Conservation (phyloP, 768 basidiomycete species). For the Hericium erinaceus region DNA sequence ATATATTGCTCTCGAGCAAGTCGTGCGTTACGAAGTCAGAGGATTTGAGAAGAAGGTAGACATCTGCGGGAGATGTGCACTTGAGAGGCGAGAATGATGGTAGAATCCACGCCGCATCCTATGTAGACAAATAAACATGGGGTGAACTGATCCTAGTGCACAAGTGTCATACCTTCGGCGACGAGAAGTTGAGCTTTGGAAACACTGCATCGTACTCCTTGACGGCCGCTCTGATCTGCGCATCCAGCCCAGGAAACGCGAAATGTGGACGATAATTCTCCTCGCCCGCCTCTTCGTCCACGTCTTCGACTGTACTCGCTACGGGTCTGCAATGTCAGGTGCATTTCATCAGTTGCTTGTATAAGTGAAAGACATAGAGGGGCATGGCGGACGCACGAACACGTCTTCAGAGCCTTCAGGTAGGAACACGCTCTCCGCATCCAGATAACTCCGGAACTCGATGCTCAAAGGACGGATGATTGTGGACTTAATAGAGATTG, state of each 20-base stretch:
- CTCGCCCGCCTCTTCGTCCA: constrained; percentile 36
- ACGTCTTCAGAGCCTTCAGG: constrained; percentile 74
- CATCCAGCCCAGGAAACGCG: constrained; percentile 78
- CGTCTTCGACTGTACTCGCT: constrained; percentile 43
- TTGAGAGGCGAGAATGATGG: constrained; percentile 77
- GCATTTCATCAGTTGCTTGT: too few relatives aligned
- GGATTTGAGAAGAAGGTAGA: constrained; percentile 87
- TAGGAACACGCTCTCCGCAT: constrained; percentile 77
- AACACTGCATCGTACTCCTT: constrained; percentile 74
- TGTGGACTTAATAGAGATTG: constrained; percentile 60
- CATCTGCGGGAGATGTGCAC: constrained; percentile 82
- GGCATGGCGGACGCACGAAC: constrained; percentile 33
- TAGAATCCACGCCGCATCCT: constrained; percentile 92
- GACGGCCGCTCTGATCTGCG: constrained; percentile 56
- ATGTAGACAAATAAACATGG: not conserved
- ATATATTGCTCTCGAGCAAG: constrained; percentile 48
- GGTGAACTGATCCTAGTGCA: not conserved
- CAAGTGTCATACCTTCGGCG: constrained; percentile 60
- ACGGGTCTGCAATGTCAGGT: constrained; percentile 29
- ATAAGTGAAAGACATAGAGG: not conserved
- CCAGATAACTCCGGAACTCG: constrained; percentile 62
- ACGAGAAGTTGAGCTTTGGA: constrained; percentile 93
- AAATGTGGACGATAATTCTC: constrained; percentile 31
- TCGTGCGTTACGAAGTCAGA: constrained; percentile 87
- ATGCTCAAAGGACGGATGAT: constrained; percentile 58